phyloP scores from a whole-genome alignment of 164 flowering plant species.

The Berberis vulgaris region DNA sequence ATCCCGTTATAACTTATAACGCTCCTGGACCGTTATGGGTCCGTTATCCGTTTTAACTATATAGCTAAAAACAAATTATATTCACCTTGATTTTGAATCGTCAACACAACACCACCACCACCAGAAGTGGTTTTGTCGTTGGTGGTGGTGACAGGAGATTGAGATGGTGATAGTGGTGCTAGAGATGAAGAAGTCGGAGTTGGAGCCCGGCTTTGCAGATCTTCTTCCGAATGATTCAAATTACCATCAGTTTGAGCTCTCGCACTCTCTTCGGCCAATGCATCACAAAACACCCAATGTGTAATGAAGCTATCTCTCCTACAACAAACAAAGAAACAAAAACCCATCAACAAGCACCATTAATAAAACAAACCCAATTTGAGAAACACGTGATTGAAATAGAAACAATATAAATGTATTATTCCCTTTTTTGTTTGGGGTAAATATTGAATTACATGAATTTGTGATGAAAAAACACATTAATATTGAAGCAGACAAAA shows the following conservation, averaged over 20 bases:
- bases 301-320: slow-evolving; percentile 89
- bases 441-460: too few relatives aligned
- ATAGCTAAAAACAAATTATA: background rate
- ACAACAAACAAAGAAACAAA: background rate
- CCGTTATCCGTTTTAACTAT: too few relatives aligned
- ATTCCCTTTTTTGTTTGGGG: too few relatives aligned
- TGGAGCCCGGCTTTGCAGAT: slow-evolving; percentile 14
- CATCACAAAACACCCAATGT: slow-evolving; percentile 61
- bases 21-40: too few relatives aligned
- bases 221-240: slow-evolving; percentile 10
- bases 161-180: slow-evolving; percentile 26
- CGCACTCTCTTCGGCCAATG: slow-evolving; percentile 29
- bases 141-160: slow-evolving; percentile 20
- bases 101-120: slow-evolving; percentile 31
- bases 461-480: too few relatives aligned
- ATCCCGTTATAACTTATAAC: too few relatives aligned
- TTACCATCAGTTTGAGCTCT: slow-evolving; percentile 14
- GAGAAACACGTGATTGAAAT: background rate
- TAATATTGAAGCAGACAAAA: too few relatives aligned
- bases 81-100: slow-evolving; percentile 56
- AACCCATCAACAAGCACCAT: background rate
- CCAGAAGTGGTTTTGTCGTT: slow-evolving; percentile 29
- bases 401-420: background rate
- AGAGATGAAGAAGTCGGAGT: slow-evolving; percentile 21
- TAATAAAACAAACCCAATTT: background rate